These are phyloP conservation scores for Trifolium subterraneum DNA, from an alignment of 306 rosid genomes.

Conservation along the genomic window DNA sequence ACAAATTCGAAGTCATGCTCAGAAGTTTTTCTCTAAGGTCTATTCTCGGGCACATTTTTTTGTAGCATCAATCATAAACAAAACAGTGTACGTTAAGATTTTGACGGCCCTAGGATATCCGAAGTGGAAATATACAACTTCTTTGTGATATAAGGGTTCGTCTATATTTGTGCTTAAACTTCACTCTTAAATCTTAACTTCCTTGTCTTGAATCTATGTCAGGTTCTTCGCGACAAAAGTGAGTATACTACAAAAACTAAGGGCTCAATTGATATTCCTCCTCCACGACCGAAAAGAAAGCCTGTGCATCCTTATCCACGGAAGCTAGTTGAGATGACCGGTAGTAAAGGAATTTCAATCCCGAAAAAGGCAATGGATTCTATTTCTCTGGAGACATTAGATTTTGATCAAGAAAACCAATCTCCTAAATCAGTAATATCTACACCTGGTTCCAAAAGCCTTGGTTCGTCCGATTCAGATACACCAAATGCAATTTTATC, in stretches of 20 bases:
- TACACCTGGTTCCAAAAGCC: constrained; percentile 51
- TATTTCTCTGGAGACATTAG: constrained; percentile 54
- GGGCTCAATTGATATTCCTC: constrained; percentile 79
- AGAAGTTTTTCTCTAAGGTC: constrained; percentile 91
- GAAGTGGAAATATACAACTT: no score
- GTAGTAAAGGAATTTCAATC: constrained; percentile 30
- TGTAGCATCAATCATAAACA: constrained; percentile 22
- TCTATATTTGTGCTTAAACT: constrained; percentile 18
- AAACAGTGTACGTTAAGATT: constrained; percentile 36
- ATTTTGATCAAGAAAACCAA: constrained; percentile 60
- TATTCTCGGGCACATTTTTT: constrained; percentile 42
- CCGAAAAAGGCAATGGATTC: constrained; percentile 44
- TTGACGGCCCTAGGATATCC: no score
- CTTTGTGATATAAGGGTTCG: constrained; percentile 40
- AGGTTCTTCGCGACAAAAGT: constrained; percentile 64
- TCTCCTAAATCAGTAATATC: constrained; percentile 76
- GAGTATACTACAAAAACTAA: constrained; percentile 38
- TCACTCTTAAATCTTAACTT: constrained; percentile 30
- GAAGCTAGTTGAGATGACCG: constrained; percentile 46
- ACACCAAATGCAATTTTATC: constrained; percentile 56
- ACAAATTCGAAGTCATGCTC: constrained; percentile 96
- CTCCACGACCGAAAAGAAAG: constrained; percentile 86
- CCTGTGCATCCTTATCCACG: constrained; percentile 92
- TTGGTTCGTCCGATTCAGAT: constrained; percentile 56
- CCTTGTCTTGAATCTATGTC: constrained; percentile 17